Evolutionary conservation across 176 grass and related monocot species (phyloP).

Genomic region (Poa annua): DNA sequence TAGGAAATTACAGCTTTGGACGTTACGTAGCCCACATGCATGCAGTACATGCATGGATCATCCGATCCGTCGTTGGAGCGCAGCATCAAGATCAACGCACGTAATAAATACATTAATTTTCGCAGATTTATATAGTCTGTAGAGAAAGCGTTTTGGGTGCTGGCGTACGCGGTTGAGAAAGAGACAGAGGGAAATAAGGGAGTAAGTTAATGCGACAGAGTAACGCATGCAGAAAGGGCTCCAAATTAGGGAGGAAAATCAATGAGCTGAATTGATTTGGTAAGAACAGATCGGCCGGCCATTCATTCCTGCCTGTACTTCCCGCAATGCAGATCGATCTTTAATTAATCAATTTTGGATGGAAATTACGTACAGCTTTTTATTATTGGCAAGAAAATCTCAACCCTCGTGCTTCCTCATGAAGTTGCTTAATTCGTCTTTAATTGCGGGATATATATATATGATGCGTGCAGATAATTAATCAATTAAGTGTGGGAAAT

Average conservation of each 20-base stretch:
- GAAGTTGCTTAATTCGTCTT: neutral
- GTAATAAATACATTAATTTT: neutral
- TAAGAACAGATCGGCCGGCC: neutral
- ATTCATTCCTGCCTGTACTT: neutral
- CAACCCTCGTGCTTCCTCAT: neutral
- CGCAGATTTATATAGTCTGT: neutral
- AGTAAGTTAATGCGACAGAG: neutral
- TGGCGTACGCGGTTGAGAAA: neutral
- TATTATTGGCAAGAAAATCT: neutral
- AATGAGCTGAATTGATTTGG: constrained; percentile 15
- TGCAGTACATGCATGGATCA: neutral
- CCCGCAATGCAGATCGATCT: neutral
- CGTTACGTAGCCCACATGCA: neutral
- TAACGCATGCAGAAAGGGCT: neutral
- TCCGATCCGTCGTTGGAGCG: too few species aligned
- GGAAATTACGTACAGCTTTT: neutral
- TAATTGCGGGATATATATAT: neutral
- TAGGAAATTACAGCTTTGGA: neutral
- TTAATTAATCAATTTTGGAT: neutral
- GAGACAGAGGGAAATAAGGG: neutral
- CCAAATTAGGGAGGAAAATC: neutral
- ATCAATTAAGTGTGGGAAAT: neutral
- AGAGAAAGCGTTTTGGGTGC: neutral
- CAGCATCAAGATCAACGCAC: neutral
- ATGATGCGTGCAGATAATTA: neutral